Percentiles rank a stretch among this genome's conserved stretches.
Conservation (phyloP, 768 basidiomycete genomes). For the Pluteus cervinus region DNA sequence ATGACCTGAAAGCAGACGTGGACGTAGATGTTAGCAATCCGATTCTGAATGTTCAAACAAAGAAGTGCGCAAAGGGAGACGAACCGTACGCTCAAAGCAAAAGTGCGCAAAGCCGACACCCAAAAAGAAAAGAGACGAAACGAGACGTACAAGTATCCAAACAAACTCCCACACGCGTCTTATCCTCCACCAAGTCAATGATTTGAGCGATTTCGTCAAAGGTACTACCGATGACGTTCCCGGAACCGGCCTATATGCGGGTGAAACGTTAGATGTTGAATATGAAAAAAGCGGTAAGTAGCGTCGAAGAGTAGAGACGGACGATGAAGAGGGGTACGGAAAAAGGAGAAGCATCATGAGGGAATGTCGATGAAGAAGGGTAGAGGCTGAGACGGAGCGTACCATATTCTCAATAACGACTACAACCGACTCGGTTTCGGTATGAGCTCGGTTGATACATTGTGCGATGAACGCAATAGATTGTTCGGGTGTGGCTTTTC, state of each 20-base stretch:
- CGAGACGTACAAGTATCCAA: slow-evolving; percentile 68
- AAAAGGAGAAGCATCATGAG: background rate
- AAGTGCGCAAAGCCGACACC: no score
- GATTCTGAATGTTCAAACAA: no score
- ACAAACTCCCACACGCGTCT: slow-evolving; percentile 73
- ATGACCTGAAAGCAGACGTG: no score
- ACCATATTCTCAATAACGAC: slow-evolving; percentile 86
- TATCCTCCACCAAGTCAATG: slow-evolving; percentile 66
- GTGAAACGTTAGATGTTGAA: background rate
- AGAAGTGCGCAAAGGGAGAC: no score
- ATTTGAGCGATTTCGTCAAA: slow-evolving; percentile 66
- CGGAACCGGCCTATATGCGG: slow-evolving; percentile 59
- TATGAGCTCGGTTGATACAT: slow-evolving; percentile 70
- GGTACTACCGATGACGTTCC: slow-evolving; percentile 69
- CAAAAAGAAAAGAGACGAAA: background rate
- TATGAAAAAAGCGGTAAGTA: background rate
- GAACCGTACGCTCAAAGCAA: no score
- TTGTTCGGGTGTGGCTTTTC: slow-evolving; percentile 51
- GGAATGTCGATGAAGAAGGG: background rate
- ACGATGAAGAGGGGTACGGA: background rate
- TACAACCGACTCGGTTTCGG: slow-evolving; percentile 47
- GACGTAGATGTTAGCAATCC: no score
- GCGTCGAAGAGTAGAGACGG: no score
- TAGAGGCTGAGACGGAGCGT: slow-evolving; percentile 1
- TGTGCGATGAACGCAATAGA: slow-evolving; percentile 63